Conservation (phyloP, 306 rosid species). For the Trifolium fragiferum region DNA sequence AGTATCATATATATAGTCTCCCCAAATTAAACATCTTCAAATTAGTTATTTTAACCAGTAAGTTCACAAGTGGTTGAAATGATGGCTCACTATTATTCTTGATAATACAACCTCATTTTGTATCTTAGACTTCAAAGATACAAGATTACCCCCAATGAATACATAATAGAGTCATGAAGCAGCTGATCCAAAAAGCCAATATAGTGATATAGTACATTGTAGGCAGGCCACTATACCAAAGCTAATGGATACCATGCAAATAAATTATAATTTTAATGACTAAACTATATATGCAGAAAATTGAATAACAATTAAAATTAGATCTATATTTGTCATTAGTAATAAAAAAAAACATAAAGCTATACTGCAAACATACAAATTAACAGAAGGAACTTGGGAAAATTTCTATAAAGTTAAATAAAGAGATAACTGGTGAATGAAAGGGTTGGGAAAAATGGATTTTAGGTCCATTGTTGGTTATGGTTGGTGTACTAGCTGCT, state of each 20-base stretch:
- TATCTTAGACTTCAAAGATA: background rate
- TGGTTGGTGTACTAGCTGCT: background rate
- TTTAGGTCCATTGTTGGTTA: background rate
- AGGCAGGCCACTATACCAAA: background rate
- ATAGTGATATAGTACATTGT: background rate
- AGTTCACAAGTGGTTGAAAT: background rate
- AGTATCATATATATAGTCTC: slow-evolving; percentile 1
- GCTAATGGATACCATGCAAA: background rate
- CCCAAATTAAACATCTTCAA: slow-evolving; percentile 1
- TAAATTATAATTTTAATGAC: background rate
- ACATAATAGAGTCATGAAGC: background rate
- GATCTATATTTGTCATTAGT: background rate
- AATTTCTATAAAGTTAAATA: background rate
- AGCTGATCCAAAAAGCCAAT: background rate
- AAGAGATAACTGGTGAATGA: background rate
- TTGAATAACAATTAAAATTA: background rate
- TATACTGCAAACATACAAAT: background rate
- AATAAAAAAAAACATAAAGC: background rate
- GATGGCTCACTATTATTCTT: background rate
- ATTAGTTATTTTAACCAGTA: background rate
- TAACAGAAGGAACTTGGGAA: slow-evolving; percentile 13
- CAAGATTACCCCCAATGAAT: background rate
- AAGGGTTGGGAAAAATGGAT: background rate
- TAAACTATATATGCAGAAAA: background rate
- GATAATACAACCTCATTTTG: background rate